Base-by-base conservation (phyloP, 208 protist genomes). In the Trypanosoma vivax region DNA sequence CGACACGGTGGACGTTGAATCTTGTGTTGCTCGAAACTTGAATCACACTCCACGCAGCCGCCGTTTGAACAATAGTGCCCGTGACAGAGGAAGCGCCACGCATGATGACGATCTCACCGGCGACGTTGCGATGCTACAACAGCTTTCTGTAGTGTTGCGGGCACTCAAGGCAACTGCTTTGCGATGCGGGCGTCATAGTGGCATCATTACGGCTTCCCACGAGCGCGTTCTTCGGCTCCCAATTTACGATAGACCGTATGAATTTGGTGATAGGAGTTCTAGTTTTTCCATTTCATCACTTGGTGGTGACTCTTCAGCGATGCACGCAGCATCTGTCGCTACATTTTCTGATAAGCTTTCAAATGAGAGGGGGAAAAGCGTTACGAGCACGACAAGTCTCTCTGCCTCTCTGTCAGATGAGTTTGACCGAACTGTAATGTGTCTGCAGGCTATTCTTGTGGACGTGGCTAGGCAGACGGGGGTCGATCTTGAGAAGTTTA, bases 121-220 rank as follows among this genome's bases (percentile, higher is more conserved):
- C 11, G 60, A 59, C 4, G 40, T 51, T 7, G 31, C 37, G 30
- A 38, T 70, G 31, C 56, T 76, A n/a, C 18, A 48, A 31, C 61
- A 71, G 48, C 63, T 66, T 11, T 45, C 61, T 16, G 50, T 74
- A 1, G 58, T 84, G 11, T 52, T 89, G 35, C 60, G 65, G 3
- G 71, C 76, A 11, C 54, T 83, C 5, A 89, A 89, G 51, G 81
- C 70, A 3, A 66, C 56, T 27, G 67, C 52, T n/a, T 21, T 89
- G 38, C 60, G 73, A 27, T 83, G 48, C 30, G 70, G 48, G 14
- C 61, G 68, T 1, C 76, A 89, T 31, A 63, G 70, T 21, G 63
- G 64, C 43, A 50, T 72, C 40, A 51, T 88, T 11, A 29, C 48
- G 2, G 41, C 60, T 2, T 68, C 79, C 5, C 59, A 88, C 19